Conservation (phyloP, 2,329 filamentous ascomycete species). For the Madurella mycetomatis region DNA sequence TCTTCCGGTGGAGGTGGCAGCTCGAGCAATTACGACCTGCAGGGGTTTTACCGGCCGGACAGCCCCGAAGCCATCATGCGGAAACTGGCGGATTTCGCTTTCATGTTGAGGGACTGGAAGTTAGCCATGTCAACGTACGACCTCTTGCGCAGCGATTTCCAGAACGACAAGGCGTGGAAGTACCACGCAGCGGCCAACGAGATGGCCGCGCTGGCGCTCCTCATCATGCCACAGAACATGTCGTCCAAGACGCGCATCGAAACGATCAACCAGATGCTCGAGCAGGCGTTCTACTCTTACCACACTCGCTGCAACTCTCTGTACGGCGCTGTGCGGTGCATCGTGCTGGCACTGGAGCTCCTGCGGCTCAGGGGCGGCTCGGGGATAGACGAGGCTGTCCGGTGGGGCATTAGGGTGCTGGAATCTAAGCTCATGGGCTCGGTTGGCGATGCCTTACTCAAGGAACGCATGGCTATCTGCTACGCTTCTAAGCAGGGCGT, state of each 20-base stretch:
- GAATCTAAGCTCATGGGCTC: conserved; percentile 71
- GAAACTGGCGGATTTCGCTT: conserved; percentile 89
- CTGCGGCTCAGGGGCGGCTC: conserved; percentile 74
- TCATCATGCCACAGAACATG: conserved; percentile 69
- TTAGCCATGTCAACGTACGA: conserved; percentile 90
- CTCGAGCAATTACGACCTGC: conserved; percentile 67
- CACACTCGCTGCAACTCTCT: conserved; percentile 75
- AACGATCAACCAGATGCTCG: conserved; percentile 78
- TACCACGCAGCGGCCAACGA: conserved; percentile 92
- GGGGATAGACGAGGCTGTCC: conserved; percentile 79
- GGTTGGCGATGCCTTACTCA: conserved; percentile 76
- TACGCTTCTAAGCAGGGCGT: conserved; percentile 70
- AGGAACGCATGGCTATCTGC: conserved; percentile 80
- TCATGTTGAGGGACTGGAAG: conserved; percentile 97
- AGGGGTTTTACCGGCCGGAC: conserved; percentile 80
- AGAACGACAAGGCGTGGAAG: conserved; percentile 94
- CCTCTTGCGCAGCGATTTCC: conserved; percentile 80
- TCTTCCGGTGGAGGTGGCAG: conserved; percentile 50
- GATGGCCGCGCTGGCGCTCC: conserved; percentile 82
- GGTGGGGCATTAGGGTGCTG: conserved; percentile 76
- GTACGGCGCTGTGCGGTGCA: conserved; percentile 73
- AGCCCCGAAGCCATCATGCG: conserved; percentile 86
- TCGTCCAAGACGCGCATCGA: conserved; percentile 75
- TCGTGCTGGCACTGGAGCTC: conserved; percentile 73
- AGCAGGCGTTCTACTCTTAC: conserved; percentile 89